Evolutionary conservation across 2,329 filamentous ascomycete genomes (phyloP), one percentile per base, ranked within the genome.

Genomic region (Westerdykella ornata): DNA sequence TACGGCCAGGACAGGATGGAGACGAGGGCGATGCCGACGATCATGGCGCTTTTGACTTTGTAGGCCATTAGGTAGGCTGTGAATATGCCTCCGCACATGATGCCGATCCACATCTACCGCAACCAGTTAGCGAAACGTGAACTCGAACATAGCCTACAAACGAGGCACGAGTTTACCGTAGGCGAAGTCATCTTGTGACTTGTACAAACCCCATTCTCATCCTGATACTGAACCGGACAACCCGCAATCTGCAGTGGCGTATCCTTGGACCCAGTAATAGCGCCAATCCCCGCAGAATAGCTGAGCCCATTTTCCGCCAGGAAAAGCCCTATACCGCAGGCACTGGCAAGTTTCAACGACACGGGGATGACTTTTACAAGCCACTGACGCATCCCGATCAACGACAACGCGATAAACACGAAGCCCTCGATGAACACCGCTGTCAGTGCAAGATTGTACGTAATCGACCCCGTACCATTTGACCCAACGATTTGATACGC

Each of bases 361-460:
- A 79, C 77, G 1, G 88, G 88, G 41, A 94, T 87, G 35, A 84
- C 77, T 45, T 86, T 80, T 14, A 88, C 88, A 18, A 94, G 78
- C 87, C 87, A 94, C 63, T 94, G 88, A 12, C 88, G 82, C 69
- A 94, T 76, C 29, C 88, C 88, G 39, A 89, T 73, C 28, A 94
- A 62, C 1, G 88, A 87, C 18, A 94, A 73, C 4, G 73, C 83
- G 37, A 94, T 77, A 68, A 94, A 94, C 44, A 94, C 80, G 64
- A 86, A 85, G 14, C 88, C 88, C 64, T 94, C 88, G 9, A 90
- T 80, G 59, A 94, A 94, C 49, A 92, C 88, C 38, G 88, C 87
- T 5, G 86, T 92, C 20, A 94, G 70, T 8, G 88, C 88, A 26
- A 89, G 74, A 34, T 76, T 68, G 62, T 87, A 94, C 0, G 85